Percentiles rank a stretch among this genome's conserved stretches.
phyloP scores from a whole-genome alignment of 768 basidiomycete species.

The Podaxis mareebaensis region DNA sequence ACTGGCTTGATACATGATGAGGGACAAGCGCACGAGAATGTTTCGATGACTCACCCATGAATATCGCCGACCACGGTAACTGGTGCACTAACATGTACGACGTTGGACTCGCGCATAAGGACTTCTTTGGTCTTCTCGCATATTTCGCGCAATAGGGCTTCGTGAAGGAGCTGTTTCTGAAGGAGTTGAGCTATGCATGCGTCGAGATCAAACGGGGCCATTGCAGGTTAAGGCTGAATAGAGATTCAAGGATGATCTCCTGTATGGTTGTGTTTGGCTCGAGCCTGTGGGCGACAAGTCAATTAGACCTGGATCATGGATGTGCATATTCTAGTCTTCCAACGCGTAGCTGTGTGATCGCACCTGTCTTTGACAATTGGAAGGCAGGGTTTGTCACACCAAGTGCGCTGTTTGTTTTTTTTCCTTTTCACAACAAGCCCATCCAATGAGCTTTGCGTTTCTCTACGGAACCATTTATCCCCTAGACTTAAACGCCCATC shows the following conservation, averaged over 20 bases:
- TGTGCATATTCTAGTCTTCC: background rate
- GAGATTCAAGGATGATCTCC: constrained; percentile 21
- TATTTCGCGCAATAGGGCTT: constrained; percentile 94
- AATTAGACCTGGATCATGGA: background rate
- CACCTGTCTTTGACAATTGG: no score
- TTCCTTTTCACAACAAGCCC: background rate
- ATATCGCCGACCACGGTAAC: constrained; percentile 99
- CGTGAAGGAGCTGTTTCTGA: constrained; percentile 91
- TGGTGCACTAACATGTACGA: constrained; percentile 94
- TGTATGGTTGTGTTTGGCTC: constrained; percentile 26
- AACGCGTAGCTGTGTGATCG: background rate
- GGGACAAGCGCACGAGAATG: constrained; percentile 19
- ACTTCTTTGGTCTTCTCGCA: constrained; percentile 99
- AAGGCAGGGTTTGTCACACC: no score
- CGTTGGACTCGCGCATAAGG: constrained; percentile 97
- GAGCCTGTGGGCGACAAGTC: background rate
- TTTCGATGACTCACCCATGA: constrained; percentile 76
- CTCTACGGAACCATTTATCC: background rate
- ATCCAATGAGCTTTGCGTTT: background rate
- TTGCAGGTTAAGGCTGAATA: constrained; percentile 23
- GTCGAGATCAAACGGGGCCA: constrained; percentile 91
- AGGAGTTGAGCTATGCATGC: constrained; percentile 91
- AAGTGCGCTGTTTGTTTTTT: no score
- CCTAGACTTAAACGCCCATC: background rate
- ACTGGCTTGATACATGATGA: constrained; percentile 76